Conservation (phyloP, 1,284 basidiomycete species). For the Inonotus hispidus region DNA sequence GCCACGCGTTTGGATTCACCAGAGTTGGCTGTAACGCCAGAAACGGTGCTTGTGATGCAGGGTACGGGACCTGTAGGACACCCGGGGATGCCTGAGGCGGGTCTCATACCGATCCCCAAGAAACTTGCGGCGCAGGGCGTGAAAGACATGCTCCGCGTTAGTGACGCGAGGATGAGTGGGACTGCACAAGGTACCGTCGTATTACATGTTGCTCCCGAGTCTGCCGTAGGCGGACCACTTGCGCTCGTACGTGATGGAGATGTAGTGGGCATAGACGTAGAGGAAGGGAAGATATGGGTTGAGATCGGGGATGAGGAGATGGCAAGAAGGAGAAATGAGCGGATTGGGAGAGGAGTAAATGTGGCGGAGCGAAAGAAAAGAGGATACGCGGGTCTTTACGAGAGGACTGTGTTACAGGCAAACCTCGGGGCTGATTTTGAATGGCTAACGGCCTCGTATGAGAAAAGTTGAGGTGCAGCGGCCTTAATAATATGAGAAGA, state of each 20-base stretch:
- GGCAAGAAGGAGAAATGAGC: constrained; percentile 20
- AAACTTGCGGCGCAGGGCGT: constrained; percentile 29
- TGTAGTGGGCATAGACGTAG: constrained; percentile 28
- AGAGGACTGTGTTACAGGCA: constrained; percentile 27
- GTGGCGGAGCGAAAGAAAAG: constrained; percentile 13
- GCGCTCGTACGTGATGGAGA: constrained; percentile 30
- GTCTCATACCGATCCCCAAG: constrained; percentile 31
- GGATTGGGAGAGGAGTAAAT: constrained; percentile 12
- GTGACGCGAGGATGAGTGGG: constrained; percentile 32
- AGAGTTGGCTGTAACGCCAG: constrained; percentile 24
- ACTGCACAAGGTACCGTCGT: constrained; percentile 31
- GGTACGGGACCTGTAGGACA: constrained; percentile 30
- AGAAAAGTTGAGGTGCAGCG: neutral
- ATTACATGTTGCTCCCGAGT: constrained; percentile 32
- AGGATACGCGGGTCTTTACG: constrained; percentile 29
- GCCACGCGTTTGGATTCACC: constrained; percentile 28
- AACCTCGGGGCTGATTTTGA: constrained; percentile 30
- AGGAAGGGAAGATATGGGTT: constrained; percentile 21
- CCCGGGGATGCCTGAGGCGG: constrained; percentile 34
- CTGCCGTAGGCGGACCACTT: constrained; percentile 30
- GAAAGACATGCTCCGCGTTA: constrained; percentile 31
- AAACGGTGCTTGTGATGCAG: constrained; percentile 29
- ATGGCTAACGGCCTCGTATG: constrained; percentile 21
- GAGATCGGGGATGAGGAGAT: constrained; percentile 25
- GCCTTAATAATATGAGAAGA: neutral